A percentile compares a stretch with the other conserved stretches of the same genome.
These are phyloP conservation scores for Malassezia pachydermatis DNA, from an alignment of 1,284 basidiomycete species.

Conservation along the genomic window DNA sequence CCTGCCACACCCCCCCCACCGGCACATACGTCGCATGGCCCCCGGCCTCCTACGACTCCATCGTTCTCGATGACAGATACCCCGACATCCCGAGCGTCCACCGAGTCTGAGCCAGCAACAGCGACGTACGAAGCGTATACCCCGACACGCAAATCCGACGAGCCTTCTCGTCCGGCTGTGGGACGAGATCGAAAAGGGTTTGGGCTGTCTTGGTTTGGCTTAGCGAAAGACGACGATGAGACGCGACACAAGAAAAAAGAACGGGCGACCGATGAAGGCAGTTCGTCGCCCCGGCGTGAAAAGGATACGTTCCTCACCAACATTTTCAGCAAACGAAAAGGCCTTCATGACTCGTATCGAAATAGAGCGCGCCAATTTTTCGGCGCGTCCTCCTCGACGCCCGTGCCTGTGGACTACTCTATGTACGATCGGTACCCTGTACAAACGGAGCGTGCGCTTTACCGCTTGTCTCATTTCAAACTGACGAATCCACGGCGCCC, in stretches of 20 bases:
- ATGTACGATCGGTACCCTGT: slow-evolving; percentile 78
- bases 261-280: slow-evolving; percentile 24
- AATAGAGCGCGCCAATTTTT: slow-evolving; percentile 12
- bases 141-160: slow-evolving; percentile 6
- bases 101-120: slow-evolving; percentile 1
- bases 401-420: slow-evolving; percentile 23
- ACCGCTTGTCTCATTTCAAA: slow-evolving; percentile 94
- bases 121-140: background rate
- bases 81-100: no score
- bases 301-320: slow-evolving; percentile 38
- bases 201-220: slow-evolving; percentile 42
- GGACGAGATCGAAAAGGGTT: slow-evolving; percentile 34
- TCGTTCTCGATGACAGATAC: no score
- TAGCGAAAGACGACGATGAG: slow-evolving; percentile 42
- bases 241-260: slow-evolving; percentile 16
- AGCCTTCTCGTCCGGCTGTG: slow-evolving; percentile 9
- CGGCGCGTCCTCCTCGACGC: slow-evolving; percentile 15
- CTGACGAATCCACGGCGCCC: slow-evolving; percentile 90
- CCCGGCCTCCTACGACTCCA: background rate
- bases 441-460: slow-evolving; percentile 94
- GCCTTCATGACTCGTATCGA: background rate
- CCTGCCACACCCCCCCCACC: background rate
- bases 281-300: slow-evolving; percentile 3
- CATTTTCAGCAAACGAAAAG: slow-evolving; percentile 16
- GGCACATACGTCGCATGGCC: no score